Base-by-base conservation (phyloP, 2,329 filamentous ascomycete genomes). In the Pseudogymnoascus sp. region DNA sequence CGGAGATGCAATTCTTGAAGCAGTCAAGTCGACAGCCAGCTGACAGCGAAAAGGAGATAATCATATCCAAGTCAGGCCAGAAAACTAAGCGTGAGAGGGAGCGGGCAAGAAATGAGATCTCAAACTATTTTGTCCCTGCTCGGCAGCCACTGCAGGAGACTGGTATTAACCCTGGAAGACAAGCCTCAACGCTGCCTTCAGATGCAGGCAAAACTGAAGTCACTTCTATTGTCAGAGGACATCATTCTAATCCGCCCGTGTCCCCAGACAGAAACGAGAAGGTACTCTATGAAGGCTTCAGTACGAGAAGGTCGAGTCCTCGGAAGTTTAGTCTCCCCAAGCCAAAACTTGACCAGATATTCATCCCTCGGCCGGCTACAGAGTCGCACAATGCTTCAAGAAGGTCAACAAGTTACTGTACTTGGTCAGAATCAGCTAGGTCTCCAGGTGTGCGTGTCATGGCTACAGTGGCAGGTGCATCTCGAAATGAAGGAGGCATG, bases 1-100 rank as follows among this genome's bases (percentile, higher is more conserved):
- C 82, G 26, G 75, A 80, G 61, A 81, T 83, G 77, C 70, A 75
- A 8, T 80, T 82, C 65, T 72, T 80, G 21, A 74, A 72, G 59
- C 66, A 71, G 3, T 64, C 69, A 61, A 70, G 65, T 35, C 64
- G 64, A 33, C 62, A 67, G 17, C 19, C 62, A 66, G 67, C 21
- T 66, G 66, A 28, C 38, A 64, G 26, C 63, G 66, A 35, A 31
- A 66, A 50, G 67, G 69, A 53, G 68, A 67, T 60, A 1, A 60
- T 36, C 2, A 11, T 35, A 19, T 60, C 53, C 19, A 60, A 60
- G 23, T 36, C 28, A 19, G 53, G 53, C n/a, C 53, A 60, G 53
- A 60, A 60, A 23, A 60, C 28, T 1, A 60, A 36, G n/a, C 28
- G 19, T 35, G 53, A 60, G 19, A 19, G 53, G n/a, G 53, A 60